A percentile compares a stretch with the other conserved stretches of the same genome.
These are phyloP conservation scores for Dimargaris cristalligena DNA, from an alignment of 192 early-diverging fungal species.

Conservation along the genomic window DNA sequence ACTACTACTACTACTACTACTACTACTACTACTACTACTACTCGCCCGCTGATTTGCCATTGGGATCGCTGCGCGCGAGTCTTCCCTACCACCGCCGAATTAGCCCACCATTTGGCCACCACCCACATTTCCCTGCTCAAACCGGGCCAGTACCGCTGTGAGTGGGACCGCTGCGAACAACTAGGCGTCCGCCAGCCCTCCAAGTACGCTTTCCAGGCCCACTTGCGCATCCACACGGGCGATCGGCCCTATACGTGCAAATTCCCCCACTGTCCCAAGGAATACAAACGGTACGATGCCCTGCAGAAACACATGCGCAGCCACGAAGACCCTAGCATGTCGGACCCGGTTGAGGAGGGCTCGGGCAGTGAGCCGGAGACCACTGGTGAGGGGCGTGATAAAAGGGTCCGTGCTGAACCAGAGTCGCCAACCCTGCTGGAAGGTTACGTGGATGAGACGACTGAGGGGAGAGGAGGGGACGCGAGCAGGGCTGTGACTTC, in stretches of 20 bases:
- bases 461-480: too few relatives aligned
- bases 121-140: not conserved
- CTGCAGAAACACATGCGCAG: not conserved
- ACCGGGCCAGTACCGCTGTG: not conserved
- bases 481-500: too few relatives aligned
- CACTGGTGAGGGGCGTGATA: too few relatives aligned
- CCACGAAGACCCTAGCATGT: not conserved
- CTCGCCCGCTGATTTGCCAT: not conserved
- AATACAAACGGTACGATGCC: constrained; percentile 8
- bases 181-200: not conserved
- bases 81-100: not conserved
- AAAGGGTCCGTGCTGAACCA: too few relatives aligned
- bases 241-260: not conserved
- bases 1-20: too few relatives aligned
- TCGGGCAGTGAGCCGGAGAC: too few relatives aligned
- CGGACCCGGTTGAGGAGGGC: too few relatives aligned
- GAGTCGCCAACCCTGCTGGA: too few relatives aligned
- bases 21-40: too few relatives aligned
- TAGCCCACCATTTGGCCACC: not conserved
- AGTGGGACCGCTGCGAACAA: not conserved
- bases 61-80: not conserved
- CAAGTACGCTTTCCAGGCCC: not conserved
- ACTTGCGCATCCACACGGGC: constrained; percentile 5
- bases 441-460: too few relatives aligned
- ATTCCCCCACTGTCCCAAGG: not conserved